Conservation (phyloP, 140 eudicot species). For the Ambrosia hybrid region DNA sequence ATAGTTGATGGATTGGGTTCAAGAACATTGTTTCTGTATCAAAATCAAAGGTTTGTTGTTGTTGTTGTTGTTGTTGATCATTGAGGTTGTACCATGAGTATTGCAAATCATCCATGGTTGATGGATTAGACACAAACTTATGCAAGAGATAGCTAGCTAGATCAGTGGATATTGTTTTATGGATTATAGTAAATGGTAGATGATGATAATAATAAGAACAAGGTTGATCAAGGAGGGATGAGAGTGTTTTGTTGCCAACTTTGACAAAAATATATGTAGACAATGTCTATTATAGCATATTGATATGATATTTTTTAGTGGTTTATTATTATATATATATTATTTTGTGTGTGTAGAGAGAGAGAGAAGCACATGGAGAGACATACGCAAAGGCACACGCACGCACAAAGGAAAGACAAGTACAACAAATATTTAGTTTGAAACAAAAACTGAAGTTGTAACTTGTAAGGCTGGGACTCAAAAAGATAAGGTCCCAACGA, state of each 20-base stretch:
- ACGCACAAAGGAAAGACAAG: conserved; percentile 31
- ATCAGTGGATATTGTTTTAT: no score
- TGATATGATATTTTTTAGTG: conserved; percentile 6
- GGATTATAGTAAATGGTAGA: background rate
- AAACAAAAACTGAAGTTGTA: conserved; percentile 34
- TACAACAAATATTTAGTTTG: conserved; percentile 35
- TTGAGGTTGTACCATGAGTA: conserved; percentile 27
- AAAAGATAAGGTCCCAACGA: conserved; percentile 42
- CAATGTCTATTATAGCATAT: conserved; percentile 15
- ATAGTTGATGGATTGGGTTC: conserved; percentile 26
- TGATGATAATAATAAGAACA: background rate
- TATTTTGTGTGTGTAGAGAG: background rate
- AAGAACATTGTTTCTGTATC: conserved; percentile 33
- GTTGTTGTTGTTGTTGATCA: conserved; percentile 13
- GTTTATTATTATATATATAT: background rate
- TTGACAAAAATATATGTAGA: conserved; percentile 9
- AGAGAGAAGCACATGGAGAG: conserved; percentile 24
- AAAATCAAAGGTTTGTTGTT: conserved; percentile 24
- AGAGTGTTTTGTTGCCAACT: conserved; percentile 4
- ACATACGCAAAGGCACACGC: conserved; percentile 32
- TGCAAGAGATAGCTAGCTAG: no score
- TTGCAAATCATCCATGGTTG: conserved; percentile 35
- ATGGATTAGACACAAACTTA: background rate
- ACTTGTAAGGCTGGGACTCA: conserved; percentile 32
- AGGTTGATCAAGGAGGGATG: conserved; percentile 12